Evolutionary conservation across 305 asterid genomes (phyloP), one percentile per base, ranked within the genome.

Genomic region (Solanum chacoense): DNA sequence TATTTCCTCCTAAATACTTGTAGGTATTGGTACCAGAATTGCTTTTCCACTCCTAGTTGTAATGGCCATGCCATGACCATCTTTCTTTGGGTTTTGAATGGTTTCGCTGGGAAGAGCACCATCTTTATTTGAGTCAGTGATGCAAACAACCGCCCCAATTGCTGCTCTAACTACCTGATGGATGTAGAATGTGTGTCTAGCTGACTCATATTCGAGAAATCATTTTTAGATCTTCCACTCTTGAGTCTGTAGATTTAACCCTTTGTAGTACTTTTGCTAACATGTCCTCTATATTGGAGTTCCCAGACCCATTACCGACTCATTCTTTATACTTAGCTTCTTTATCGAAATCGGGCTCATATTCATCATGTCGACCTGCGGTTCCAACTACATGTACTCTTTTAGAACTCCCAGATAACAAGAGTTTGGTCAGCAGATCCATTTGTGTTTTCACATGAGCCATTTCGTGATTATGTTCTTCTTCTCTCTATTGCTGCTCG

Each of bases 11-110:
- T 55, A 20, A 55, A 55, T 6, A 55, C n/a, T 14, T 55, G 10
- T 0, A 55, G 1, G 2, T 55, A 18, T 55, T 2, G n/a, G 10
- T 55, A 16, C 0, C 9, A 0, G 0, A 55, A 1, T n/a, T 55
- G 4, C 1, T 55, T 55, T 55, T 55, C n/a, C n/a, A 7, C n/a
- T 55, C 65, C 2, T 55, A 16, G 4, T 55, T 18, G n/a, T 55
- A 50, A 50, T 50, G 10, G 65, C 9, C 9, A 55, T 55, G 10
- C 2, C 2, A 4, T 55, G 65, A 18, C 9, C 22, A 18, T 55
- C n/a, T 55, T 50, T 50, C 0, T 50, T 50, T 50, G 3, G 63
- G n/a, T 16, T 50, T 50, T 50, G 63, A 50, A 2, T 50, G n/a
- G 63, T 50, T 6, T 16, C 1, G 8, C 0, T 14, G 0, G 9